These are phyloP conservation scores for Saprolegnia parasitica DNA, from an alignment of 352 stramenopile genomes.

Conservation along the genomic window DNA sequence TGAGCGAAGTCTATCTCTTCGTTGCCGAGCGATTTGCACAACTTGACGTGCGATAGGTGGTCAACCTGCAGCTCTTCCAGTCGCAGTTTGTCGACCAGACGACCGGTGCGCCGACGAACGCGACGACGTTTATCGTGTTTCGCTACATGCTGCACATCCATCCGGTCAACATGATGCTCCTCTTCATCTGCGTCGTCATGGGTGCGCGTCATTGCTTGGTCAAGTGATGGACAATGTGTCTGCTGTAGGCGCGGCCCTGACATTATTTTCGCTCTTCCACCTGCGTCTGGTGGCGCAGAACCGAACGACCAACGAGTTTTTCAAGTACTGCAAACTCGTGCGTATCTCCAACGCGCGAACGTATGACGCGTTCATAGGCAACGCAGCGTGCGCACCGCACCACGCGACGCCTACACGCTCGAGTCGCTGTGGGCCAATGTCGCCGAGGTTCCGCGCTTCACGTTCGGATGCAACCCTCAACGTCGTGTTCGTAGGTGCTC, in stretches of 20 bases:
- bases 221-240: background rate
- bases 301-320: slow-evolving; percentile 70
- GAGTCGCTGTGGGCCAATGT: slow-evolving; percentile 11
- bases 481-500: background rate
- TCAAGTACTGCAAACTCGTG: slow-evolving; percentile 35
- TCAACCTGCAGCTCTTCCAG: slow-evolving; percentile 36
- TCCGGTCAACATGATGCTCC: slow-evolving; percentile 38
- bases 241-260: slow-evolving; percentile 36
- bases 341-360: background rate
- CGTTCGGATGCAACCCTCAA: too few species aligned
- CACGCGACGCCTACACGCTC: background rate
- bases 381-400: background rate
- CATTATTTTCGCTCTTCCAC: slow-evolving; percentile 51
- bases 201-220: slow-evolving; percentile 29
- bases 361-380: background rate
- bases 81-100: slow-evolving; percentile 45
- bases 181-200: slow-evolving; percentile 48
- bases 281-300: slow-evolving; percentile 50
- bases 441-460: slow-evolving; percentile 2
- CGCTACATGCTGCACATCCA: slow-evolving; percentile 52
- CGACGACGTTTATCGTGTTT: slow-evolving; percentile 39
- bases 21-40: background rate
- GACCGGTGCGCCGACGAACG: slow-evolving; percentile 37
- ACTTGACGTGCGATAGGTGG: background rate
- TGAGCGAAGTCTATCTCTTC: slow-evolving; percentile 31